phyloP scores from a whole-genome alignment of 352 stramenopile genomes.

The Globisporangium alternatum region DNA sequence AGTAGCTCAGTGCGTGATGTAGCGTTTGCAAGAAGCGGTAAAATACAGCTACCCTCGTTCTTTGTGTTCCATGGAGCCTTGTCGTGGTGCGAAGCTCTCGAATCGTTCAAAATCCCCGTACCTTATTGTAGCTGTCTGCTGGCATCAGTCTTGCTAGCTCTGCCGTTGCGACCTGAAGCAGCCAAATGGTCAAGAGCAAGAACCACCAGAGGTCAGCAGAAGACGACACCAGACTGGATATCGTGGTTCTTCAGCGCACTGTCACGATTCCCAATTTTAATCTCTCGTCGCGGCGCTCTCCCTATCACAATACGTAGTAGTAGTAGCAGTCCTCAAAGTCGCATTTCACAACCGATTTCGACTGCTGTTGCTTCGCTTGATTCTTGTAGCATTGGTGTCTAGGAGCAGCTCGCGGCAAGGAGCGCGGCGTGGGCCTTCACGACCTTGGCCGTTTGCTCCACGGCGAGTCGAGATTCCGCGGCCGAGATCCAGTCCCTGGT shows the following conservation, averaged over 20 bases:
- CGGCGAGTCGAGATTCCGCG: slow-evolving; percentile 66
- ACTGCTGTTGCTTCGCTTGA: background rate
- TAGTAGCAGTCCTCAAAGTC: background rate
- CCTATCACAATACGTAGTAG: slow-evolving; percentile 1
- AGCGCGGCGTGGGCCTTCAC: slow-evolving; percentile 82
- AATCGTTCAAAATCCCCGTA: background rate
- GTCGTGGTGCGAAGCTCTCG: background rate
- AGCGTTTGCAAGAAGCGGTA: background rate
- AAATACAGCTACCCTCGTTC: background rate
- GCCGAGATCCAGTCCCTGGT: slow-evolving; percentile 67
- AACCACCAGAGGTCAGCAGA: no score
- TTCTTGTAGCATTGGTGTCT: slow-evolving; percentile 11
- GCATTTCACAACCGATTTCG: background rate
- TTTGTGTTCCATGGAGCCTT: background rate
- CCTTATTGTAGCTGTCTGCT: background rate
- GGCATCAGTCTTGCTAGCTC: background rate
- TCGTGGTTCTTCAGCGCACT: slow-evolving; percentile 6
- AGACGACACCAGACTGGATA: background rate
- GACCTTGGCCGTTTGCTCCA: slow-evolving; percentile 82
- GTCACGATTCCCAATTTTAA: slow-evolving; percentile 5
- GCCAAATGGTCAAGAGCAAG: background rate
- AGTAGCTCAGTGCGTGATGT: background rate
- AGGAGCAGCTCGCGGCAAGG: slow-evolving; percentile 80
- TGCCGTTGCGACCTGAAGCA: background rate
- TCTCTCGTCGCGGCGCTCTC: background rate